These are phyloP conservation scores for Hypoxylon perforatum DNA, from an alignment of 495 filamentous ascomycete species.

Conservation along the genomic window DNA sequence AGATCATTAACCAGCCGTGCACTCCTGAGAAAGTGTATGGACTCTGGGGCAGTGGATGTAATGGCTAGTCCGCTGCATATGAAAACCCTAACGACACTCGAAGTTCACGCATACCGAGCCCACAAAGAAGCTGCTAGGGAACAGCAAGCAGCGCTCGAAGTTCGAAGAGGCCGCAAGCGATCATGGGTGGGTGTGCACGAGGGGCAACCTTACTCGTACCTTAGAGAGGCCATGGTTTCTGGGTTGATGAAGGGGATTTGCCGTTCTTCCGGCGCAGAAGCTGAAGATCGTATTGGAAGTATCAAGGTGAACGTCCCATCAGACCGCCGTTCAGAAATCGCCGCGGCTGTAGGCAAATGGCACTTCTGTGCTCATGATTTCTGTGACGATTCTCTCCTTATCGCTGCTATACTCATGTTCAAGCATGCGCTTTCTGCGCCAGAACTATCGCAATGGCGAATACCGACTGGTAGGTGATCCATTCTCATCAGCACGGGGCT, in stretches of 20 bases:
- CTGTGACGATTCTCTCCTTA: slow-evolving; percentile 86
- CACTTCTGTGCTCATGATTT: slow-evolving; percentile 89
- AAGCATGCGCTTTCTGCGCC: slow-evolving; percentile 87
- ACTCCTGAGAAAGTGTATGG: slow-evolving; percentile 73
- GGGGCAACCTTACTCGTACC: slow-evolving; percentile 86
- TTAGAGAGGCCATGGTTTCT: slow-evolving; percentile 88
- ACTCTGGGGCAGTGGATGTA: slow-evolving; percentile 87
- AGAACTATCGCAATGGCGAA: slow-evolving; percentile 80
- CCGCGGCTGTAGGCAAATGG: slow-evolving; percentile 80
- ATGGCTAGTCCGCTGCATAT: slow-evolving; percentile 78
- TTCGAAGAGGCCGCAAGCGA: slow-evolving; percentile 78
- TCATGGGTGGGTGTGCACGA: slow-evolving; percentile 94
- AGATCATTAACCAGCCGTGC: slow-evolving; percentile 54
- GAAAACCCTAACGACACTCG: slow-evolving; percentile 75
- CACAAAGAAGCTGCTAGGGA: slow-evolving; percentile 76
- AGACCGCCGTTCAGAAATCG: slow-evolving; percentile 71
- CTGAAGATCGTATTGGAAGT: slow-evolving; percentile 52
- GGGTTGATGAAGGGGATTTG: slow-evolving; percentile 93
- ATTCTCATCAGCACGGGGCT: slow-evolving; percentile 19
- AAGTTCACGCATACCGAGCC: slow-evolving; percentile 83
- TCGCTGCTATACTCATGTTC: slow-evolving; percentile 83
- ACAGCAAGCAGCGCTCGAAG: slow-evolving; percentile 71
- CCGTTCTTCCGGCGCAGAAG: slow-evolving; percentile 67
- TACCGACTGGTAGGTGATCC: slow-evolving; percentile 72
- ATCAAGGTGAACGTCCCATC: slow-evolving; percentile 61